Evolutionary conservation across 2,329 filamentous ascomycete genomes (phyloP).

Genomic region (Penicillium olsonii): DNA sequence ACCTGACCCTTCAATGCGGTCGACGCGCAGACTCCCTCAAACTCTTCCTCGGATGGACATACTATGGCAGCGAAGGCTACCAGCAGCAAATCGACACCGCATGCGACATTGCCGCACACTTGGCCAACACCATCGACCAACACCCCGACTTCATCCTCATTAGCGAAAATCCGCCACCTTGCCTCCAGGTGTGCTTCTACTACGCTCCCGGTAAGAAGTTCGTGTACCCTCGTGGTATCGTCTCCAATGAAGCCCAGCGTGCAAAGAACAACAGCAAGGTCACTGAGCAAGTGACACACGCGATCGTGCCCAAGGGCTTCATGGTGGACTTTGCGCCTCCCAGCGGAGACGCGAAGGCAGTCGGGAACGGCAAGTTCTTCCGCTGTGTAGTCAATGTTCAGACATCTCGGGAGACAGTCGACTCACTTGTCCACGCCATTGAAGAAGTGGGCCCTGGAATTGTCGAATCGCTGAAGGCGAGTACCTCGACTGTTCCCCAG

Average conservation of each 20-base stretch:
- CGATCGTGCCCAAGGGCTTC: slow-evolving; percentile 61
- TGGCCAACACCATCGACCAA: slow-evolving; percentile 62
- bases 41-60: slow-evolving; percentile 83
- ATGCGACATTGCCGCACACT: slow-evolving; percentile 68
- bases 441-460: slow-evolving; percentile 47
- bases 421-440: slow-evolving; percentile 63
- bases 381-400: slow-evolving; percentile 67
- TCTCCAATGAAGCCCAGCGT: slow-evolving; percentile 38
- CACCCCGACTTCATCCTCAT: slow-evolving; percentile 69
- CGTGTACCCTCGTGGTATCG: slow-evolving; percentile 33
- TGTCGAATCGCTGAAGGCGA: slow-evolving; percentile 30
- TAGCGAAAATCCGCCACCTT: slow-evolving; percentile 75
- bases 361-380: slow-evolving; percentile 65
- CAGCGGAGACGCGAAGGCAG: slow-evolving; percentile 49
- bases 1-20: slow-evolving; percentile 91
- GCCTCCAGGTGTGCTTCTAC: slow-evolving; percentile 94
- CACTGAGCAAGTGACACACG: slow-evolving; percentile 58
- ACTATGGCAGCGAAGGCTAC: slow-evolving; percentile 79
- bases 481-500: slow-evolving; percentile 13
- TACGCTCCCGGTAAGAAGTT: slow-evolving; percentile 64
- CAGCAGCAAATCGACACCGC: slow-evolving; percentile 68
- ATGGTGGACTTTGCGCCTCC: slow-evolving; percentile 69
- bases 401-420: slow-evolving; percentile 61
- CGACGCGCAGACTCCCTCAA: slow-evolving; percentile 83
- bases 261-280: slow-evolving; percentile 54